phyloP scores from a whole-genome alignment of 768 basidiomycete genomes.

The Gyrodon lividus region DNA sequence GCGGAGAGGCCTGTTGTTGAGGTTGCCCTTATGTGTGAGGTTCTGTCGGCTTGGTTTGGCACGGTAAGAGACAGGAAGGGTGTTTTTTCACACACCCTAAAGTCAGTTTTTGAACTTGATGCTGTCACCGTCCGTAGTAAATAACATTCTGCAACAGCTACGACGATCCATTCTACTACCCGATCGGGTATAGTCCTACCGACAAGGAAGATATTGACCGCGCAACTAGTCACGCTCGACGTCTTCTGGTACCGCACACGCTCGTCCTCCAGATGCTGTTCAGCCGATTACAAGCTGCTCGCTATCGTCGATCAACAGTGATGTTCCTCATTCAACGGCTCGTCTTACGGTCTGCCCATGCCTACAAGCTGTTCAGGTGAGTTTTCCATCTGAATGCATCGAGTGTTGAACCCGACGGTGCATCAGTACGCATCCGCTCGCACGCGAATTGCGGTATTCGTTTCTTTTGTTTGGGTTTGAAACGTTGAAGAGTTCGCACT shows the following conservation, averaged over 20 bases:
- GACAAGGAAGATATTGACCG: conserved; percentile 83
- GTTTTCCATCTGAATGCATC: conserved; percentile 4
- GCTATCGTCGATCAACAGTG: conserved; percentile 80
- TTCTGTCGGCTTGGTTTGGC: conserved; percentile 83
- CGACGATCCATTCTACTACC: conserved; percentile 82
- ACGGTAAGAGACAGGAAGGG: conserved; percentile 79
- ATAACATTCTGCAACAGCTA: conserved; percentile 51
- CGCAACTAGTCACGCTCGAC: conserved; percentile 63
- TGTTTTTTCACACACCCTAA: conserved; percentile 75
- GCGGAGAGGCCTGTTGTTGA: conserved; percentile 82
- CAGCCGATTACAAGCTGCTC: conserved; percentile 90
- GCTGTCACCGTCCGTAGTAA: not conserved
- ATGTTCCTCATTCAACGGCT: conserved; percentile 84
- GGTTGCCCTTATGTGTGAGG: conserved; percentile 80
- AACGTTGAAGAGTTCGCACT: conserved; percentile 79
- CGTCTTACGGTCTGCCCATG: conserved; percentile 76
- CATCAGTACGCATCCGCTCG: conserved; percentile 83
- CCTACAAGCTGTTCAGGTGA: conserved; percentile 74
- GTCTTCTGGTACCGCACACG: conserved; percentile 78
- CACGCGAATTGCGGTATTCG: conserved; percentile 87
- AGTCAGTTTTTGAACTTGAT: conserved; percentile 52
- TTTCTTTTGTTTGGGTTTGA: conserved; percentile 94
- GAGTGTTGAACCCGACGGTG: not conserved
- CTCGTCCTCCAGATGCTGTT: conserved; percentile 85
- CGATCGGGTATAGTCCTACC: conserved; percentile 87